Evolutionary conservation across 139 green algal species (phyloP), one percentile per base, ranked within the genome.

Genomic region (Picochlorum sp.): DNA sequence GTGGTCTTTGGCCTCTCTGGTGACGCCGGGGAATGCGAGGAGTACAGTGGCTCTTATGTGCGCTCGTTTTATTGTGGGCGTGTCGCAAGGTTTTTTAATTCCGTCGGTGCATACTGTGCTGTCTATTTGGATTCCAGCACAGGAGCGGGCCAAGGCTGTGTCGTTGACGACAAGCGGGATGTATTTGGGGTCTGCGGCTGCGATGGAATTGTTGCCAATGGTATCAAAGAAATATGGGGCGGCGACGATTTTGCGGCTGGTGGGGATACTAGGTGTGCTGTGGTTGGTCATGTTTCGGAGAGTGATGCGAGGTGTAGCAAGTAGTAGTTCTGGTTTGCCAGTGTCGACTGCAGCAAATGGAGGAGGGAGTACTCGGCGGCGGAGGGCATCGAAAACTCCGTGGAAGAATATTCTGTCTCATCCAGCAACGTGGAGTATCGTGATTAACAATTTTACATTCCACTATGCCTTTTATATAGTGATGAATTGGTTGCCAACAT

Each of bases 401-500:
- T 95, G 86, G 86, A 4, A n/a, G 4, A 54, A 62, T 26, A 84
- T 95, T 72, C 49, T 96, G 64, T 20, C 54, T 49, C 82, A 75
- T 61, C 56, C 74, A 23, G 85, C 92, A 5, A 83, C 98, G 45
- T 96, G 88, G 92, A 85, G 89, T 41, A 98, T 98, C 56, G 69
- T 96, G 7, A 66, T 92, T 54, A 96, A 95, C 84, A 98, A 98
- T 83, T 98, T 96, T 75, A 88, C 86, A 38, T 98, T 98, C 72
- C 93, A 98, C 77, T 98, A 98, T 59, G 85, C 89, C 38, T 90
- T 98, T 38, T 98, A 98, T 61, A 84, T 98, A 0, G 74, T 97
- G 69, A 96, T 98, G 94, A 98, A 97, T 72, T 98, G 93, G 93
- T 69, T 98, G 71, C 93, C 93, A 7, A 98, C 93, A 4, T 98